phyloP scores from a whole-genome alignment of 2,329 filamentous ascomycete genomes.

The Aureobasidium sp. region DNA sequence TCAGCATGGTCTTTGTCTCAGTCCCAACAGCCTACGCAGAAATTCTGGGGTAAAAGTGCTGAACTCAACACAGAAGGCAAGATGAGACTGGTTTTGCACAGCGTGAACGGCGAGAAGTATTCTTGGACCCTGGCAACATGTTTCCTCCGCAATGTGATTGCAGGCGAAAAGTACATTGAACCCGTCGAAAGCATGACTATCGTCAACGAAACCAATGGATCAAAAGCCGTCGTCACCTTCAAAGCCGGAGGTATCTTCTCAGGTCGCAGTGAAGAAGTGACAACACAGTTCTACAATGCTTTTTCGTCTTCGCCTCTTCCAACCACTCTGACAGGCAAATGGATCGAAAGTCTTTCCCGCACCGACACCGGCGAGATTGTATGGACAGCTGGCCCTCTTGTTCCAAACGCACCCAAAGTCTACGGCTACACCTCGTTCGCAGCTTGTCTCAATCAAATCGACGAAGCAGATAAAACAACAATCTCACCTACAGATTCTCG shows the following conservation, averaged over 20 bases:
- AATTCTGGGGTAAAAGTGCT: conserved; percentile 98
- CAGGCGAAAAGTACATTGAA: conserved; percentile 95
- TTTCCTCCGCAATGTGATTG: conserved; percentile 98
- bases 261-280: conserved; percentile 88
- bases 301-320: conserved; percentile 95
- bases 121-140: conserved; percentile 99
- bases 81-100: conserved; percentile 92
- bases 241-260: conserved; percentile 98
- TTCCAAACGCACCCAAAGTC: conserved; percentile 83
- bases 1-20: conserved; percentile 97
- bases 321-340: conserved; percentile 79
- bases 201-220: conserved; percentile 97
- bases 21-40: conserved; percentile 94
- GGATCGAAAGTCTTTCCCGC: conserved; percentile 62
- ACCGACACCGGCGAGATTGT: conserved; percentile 69
- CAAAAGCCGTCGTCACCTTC: conserved; percentile 91
- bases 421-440: conserved; percentile 99
- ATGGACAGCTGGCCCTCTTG: conserved; percentile 89
- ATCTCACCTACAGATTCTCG: conserved; percentile 94
- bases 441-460: conserved; percentile 91
- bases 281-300: conserved; percentile 84
- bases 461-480: conserved; percentile 79
- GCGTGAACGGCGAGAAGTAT: conserved; percentile 85
- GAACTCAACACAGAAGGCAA: conserved; percentile 97
- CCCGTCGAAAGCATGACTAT: conserved; percentile 98